Evolutionary conservation across 78 protist species (phyloP).

Genomic region (Speleostelium caveatum): DNA sequence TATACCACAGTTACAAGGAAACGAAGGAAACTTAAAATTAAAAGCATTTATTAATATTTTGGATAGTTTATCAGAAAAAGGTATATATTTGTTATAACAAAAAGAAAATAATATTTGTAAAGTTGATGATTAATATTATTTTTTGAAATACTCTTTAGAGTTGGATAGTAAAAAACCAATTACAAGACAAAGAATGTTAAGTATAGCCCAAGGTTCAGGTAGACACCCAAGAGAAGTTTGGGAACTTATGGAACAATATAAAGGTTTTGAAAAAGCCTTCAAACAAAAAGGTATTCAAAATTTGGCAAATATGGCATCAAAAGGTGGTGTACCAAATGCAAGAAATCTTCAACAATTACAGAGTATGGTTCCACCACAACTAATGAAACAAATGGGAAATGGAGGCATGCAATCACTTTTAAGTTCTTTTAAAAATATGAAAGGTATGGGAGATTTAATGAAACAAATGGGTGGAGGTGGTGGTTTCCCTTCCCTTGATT

Average conservation of each 20-base stretch:
- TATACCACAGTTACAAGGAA: conserved; percentile 71
- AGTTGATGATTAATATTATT: conserved; percentile 4
- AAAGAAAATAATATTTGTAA: no score
- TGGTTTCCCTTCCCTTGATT: not conserved
- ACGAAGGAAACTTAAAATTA: conserved; percentile 81
- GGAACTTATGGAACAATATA: conserved; percentile 87
- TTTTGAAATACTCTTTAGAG: conserved; percentile 11
- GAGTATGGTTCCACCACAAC: conserved; percentile 88
- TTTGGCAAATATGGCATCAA: not conserved
- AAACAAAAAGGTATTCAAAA: conserved; percentile 2
- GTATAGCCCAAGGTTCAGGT: conserved; percentile 94
- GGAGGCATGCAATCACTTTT: conserved; percentile 63
- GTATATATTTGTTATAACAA: no score
- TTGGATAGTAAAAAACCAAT: conserved; percentile 85
- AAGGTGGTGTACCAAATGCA: conserved; percentile 47
- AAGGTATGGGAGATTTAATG: conserved; percentile 50
- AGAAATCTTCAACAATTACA: conserved; percentile 73
- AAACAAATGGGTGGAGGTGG: conserved; percentile 34
- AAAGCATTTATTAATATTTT: conserved; percentile 91
- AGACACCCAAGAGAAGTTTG: conserved; percentile 85
- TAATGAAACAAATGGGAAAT: conserved; percentile 95
- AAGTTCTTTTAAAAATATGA: conserved; percentile 41
- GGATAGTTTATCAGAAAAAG: conserved; percentile 95
- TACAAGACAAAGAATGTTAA: conserved; percentile 48
- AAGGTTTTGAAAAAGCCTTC: conserved; percentile 65